Conservation (phyloP, 1,284 basidiomycete species). For the Cryptococcus depauperatus region DNA sequence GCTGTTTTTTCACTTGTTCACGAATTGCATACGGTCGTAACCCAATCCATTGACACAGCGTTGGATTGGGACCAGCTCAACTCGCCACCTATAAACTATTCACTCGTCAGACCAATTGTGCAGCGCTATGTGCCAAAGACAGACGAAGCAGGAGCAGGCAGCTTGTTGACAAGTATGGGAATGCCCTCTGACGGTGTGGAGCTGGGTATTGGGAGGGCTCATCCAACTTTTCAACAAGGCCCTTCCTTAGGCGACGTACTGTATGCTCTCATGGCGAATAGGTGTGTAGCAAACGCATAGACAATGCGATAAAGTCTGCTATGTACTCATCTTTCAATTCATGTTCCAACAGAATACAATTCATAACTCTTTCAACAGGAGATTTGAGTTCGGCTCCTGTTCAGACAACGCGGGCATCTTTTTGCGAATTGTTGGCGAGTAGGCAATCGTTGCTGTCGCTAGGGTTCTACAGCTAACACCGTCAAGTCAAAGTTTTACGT, state of each 20-base stretch:
- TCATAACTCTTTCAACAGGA: slow-evolving; percentile 48
- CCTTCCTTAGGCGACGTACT: slow-evolving; percentile 28
- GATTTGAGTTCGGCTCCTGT: slow-evolving; percentile 69
- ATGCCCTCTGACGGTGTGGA: slow-evolving; percentile 12
- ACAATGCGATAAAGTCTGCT: too few relatives aligned
- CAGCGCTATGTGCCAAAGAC: slow-evolving; percentile 59
- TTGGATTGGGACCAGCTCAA: slow-evolving; percentile 76
- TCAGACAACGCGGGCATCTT: slow-evolving; percentile 59
- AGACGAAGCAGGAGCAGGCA: slow-evolving; percentile 49
- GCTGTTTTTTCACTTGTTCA: slow-evolving; percentile 38
- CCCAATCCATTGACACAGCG: slow-evolving; percentile 54
- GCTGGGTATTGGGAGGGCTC: slow-evolving; percentile 6
- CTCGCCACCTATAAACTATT: slow-evolving; percentile 74
- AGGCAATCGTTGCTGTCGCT: not conserved
- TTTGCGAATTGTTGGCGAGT: slow-evolving; percentile 72
- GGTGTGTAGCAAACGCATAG: slow-evolving; percentile 20
- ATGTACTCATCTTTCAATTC: not conserved
- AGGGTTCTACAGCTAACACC: not conserved
- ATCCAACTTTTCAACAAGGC: slow-evolving; percentile 1
- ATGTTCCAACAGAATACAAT: slow-evolving; percentile 33
- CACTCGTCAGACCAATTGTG: slow-evolving; percentile 69
- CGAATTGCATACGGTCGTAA: slow-evolving; percentile 29
- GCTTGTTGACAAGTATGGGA: not conserved
- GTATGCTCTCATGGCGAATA: slow-evolving; percentile 39
- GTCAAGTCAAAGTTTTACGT: slow-evolving; percentile 61